Base-by-base conservation (phyloP, 371 early-diverging fungal species). In the Haplosporangium sp. region DNA sequence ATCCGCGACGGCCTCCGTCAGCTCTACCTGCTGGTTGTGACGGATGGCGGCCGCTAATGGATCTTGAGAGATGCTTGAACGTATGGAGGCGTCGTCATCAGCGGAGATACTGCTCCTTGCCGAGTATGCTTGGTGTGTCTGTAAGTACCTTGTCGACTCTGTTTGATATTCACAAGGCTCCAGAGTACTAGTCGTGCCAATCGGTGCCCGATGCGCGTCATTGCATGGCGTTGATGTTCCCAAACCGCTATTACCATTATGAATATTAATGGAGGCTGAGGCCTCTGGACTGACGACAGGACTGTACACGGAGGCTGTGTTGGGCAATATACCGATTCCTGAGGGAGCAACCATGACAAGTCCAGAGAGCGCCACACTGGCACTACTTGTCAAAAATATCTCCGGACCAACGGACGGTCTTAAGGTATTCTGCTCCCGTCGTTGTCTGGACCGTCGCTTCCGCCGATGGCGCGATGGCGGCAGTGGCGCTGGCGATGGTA, bases 1-100 rank as follows among this genome's bases (percentile, higher is more conserved):
- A 18, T 86, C 84, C 10, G 87, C 87, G 52, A 84, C 37, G 4
- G 73, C 75, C 7, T 67, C 77, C 6, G 77, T 66, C 11, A 76
- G 55, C 16, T 76, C 67, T 0, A 41, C 67, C 12, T 60, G 67
- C 37, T 70, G 77, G 18, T 54, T 55, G 5, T 60, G 20, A 40
- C 77, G 71, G 9, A 63, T 42, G 4, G 77, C 77, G 13, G 66
- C 50, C 13, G 54, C 48, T 6, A 60, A n/a, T 0, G 77, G 71
- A 42, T 67, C 71, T 0, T 67, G 70, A 10, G 71, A 64, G 16
- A 61, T 20, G 1, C 50, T 20, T 12, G 71, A 75, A 55, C 67
- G 71, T 11, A 67, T 55, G 13, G 71, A 76, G 5, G 66, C 57
- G 12, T 36, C 51, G 9, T 69, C 69, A 6, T 76, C 71, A 0